Evolutionary conservation across 768 basidiomycete genomes (phyloP).

Genomic region (Mycena albidolilacea): DNA sequence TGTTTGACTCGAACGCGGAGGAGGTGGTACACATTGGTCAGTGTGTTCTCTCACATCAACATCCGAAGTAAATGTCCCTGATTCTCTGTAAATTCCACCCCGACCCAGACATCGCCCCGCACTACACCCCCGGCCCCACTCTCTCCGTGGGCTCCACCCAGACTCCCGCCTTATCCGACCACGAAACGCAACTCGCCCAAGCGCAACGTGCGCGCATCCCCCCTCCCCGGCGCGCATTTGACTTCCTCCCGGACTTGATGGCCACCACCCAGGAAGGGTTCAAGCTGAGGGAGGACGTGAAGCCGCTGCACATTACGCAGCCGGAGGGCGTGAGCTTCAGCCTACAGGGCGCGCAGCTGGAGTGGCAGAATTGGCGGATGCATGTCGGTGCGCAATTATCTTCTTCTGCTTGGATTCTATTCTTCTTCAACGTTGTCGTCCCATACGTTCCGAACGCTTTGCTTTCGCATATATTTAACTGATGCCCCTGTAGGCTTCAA

Average conservation of each 20-base stretch:
- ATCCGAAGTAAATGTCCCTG: background rate
- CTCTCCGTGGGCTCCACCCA: conserved; percentile 58
- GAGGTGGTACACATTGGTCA: conserved; percentile 84
- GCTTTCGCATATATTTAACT: too few relatives aligned
- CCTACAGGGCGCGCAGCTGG: conserved; percentile 81
- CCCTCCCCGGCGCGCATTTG: conserved; percentile 74
- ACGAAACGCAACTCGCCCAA: conserved; percentile 56
- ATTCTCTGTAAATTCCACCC: conserved; percentile 7
- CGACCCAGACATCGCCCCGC: conserved; percentile 78
- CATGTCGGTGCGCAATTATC: conserved; percentile 72
- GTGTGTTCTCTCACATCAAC: conserved; percentile 1
- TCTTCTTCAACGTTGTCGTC: too few relatives aligned
- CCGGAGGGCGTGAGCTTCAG: conserved; percentile 95
- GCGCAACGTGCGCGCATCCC: conserved; percentile 83
- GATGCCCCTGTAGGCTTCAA: conserved; percentile 66
- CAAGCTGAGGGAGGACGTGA: conserved; percentile 77
- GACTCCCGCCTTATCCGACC: conserved; percentile 61
- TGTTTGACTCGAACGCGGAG: conserved; percentile 78
- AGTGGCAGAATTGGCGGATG: conserved; percentile 99
- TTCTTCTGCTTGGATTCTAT: too few relatives aligned
- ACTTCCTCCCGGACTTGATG: conserved; percentile 92
- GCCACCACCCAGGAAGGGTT: conserved; percentile 66
- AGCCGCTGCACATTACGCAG: conserved; percentile 88
- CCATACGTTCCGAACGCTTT: too few relatives aligned
- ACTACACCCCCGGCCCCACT: conserved; percentile 63